A percentile compares a stretch with the other conserved stretches of the same genome.
These are phyloP conservation scores for Ustilago nuda DNA, from an alignment of 1,284 basidiomycete species.

Conservation along the genomic window DNA sequence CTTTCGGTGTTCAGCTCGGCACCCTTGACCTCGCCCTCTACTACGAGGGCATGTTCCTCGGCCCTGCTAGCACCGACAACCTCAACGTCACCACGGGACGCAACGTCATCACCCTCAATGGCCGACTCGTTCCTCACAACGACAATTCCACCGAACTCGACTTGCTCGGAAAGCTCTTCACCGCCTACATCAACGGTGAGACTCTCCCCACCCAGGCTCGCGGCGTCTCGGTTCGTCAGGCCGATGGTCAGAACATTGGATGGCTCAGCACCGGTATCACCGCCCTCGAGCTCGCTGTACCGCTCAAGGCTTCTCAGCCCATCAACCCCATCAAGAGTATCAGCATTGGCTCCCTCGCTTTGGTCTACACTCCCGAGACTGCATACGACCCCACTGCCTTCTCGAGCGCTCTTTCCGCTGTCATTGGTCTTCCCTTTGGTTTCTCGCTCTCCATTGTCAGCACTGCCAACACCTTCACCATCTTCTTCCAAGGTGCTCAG, in stretches of 20 bases:
- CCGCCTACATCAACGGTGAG: slow-evolving; percentile 79
- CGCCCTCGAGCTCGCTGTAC: slow-evolving; percentile 75
- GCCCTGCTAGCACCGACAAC: slow-evolving; percentile 72
- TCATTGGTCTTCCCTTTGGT: slow-evolving; percentile 80
- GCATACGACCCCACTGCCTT: slow-evolving; percentile 76
- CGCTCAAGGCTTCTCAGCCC: slow-evolving; percentile 74
- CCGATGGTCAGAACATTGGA: slow-evolving; percentile 75
- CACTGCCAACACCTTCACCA: slow-evolving; percentile 76
- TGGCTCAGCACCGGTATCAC: slow-evolving; percentile 79
- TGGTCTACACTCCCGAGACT: slow-evolving; percentile 74
- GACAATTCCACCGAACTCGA: slow-evolving; percentile 72
- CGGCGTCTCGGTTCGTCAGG: slow-evolving; percentile 74
- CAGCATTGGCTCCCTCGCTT: slow-evolving; percentile 75
- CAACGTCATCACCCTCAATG: slow-evolving; percentile 77
- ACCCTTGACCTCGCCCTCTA: slow-evolving; percentile 77
- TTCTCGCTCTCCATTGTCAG: slow-evolving; percentile 77
- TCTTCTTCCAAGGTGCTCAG: slow-evolving; percentile 75
- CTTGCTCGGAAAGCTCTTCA: slow-evolving; percentile 77
- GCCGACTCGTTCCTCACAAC: slow-evolving; percentile 75
- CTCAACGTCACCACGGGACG: slow-evolving; percentile 70
- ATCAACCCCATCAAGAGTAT: slow-evolving; percentile 80
- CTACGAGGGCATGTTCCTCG: slow-evolving; percentile 76
- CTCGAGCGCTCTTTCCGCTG: slow-evolving; percentile 76
- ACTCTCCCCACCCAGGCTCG: slow-evolving; percentile 75
- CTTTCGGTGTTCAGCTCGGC: slow-evolving; percentile 79